Evolutionary conservation across 179 eudicot genomes (phyloP).

Genomic region (Monotropa hypopitys): DNA sequence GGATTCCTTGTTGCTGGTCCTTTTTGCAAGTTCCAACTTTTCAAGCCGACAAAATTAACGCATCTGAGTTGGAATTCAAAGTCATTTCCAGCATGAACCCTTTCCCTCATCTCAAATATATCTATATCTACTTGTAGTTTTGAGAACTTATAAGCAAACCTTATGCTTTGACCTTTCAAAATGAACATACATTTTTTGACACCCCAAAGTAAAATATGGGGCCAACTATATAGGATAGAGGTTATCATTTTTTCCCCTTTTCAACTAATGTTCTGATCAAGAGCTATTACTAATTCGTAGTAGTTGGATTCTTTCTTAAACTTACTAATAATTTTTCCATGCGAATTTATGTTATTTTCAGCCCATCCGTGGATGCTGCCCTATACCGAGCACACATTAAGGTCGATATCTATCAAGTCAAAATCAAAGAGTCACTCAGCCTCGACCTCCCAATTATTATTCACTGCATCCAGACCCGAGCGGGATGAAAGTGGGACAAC

Average conservation of each 20-base stretch:
- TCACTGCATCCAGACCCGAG: slow-evolving; percentile 15
- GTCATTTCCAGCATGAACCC: not conserved
- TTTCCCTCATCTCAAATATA: not conserved
- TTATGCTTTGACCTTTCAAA: not conserved
- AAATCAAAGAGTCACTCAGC: slow-evolving; percentile 31
- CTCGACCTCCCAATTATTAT: slow-evolving; percentile 18
- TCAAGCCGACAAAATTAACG: not conserved
- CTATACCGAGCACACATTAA: slow-evolving; percentile 51
- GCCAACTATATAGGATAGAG: not conserved
- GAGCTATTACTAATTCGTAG: not conserved
- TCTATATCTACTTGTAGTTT: not conserved
- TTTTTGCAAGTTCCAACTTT: not conserved
- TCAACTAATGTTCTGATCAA: not conserved
- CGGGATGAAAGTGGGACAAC: slow-evolving; percentile 20
- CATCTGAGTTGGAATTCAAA: not conserved
- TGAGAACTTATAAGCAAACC: not conserved
- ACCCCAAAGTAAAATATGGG: not conserved
- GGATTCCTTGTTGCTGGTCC: not conserved
- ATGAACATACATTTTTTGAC: not conserved
- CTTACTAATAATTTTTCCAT: not conserved
- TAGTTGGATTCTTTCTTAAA: not conserved
- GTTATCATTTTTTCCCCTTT: not conserved
- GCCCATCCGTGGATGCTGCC: slow-evolving; percentile 86
- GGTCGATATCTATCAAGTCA: slow-evolving; percentile 27
- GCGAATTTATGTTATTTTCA: slow-evolving; percentile 19